Conservation (phyloP, 2,329 filamentous ascomycete species). For the Metarhizium sp. region DNA sequence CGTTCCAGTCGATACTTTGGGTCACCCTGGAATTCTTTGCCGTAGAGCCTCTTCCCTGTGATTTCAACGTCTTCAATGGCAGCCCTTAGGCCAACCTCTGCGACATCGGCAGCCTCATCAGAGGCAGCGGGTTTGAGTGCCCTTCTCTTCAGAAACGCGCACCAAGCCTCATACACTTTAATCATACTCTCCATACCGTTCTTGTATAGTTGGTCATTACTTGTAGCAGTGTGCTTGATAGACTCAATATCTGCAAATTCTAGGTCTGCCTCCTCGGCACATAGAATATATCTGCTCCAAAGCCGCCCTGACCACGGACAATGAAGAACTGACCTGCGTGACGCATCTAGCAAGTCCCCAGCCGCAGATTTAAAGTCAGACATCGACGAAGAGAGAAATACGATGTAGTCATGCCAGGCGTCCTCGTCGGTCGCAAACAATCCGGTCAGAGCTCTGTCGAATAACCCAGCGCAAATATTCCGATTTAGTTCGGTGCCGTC, state of each 20-base stretch:
- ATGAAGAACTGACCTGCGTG: slow-evolving; percentile 77
- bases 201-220: slow-evolving; percentile 72
- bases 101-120: slow-evolving; percentile 79
- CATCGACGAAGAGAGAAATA: slow-evolving; percentile 53
- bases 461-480: slow-evolving; percentile 55
- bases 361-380: slow-evolving; percentile 26
- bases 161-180: slow-evolving; percentile 91
- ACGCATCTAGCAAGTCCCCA: slow-evolving; percentile 52
- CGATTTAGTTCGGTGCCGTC: slow-evolving; percentile 34
- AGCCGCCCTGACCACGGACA: slow-evolving; percentile 88
- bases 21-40: slow-evolving; percentile 70
- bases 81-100: slow-evolving; percentile 78
- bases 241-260: slow-evolving; percentile 74
- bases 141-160: slow-evolving; percentile 79
- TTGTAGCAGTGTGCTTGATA: slow-evolving; percentile 88
- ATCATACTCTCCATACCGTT: slow-evolving; percentile 81
- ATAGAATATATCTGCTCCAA: slow-evolving; percentile 84
- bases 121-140: slow-evolving; percentile 66
- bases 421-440: slow-evolving; percentile 64
- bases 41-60: slow-evolving; percentile 67
- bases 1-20: slow-evolving; percentile 81
- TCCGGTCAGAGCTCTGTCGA: slow-evolving; percentile 62
- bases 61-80: slow-evolving; percentile 80
- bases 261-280: slow-evolving; percentile 68
- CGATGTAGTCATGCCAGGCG: slow-evolving; percentile 76